Evolutionary conservation across 1,284 basidiomycete genomes (phyloP), one percentile per base, ranked within the genome.

Genomic region (Trametes hirsuta): DNA sequence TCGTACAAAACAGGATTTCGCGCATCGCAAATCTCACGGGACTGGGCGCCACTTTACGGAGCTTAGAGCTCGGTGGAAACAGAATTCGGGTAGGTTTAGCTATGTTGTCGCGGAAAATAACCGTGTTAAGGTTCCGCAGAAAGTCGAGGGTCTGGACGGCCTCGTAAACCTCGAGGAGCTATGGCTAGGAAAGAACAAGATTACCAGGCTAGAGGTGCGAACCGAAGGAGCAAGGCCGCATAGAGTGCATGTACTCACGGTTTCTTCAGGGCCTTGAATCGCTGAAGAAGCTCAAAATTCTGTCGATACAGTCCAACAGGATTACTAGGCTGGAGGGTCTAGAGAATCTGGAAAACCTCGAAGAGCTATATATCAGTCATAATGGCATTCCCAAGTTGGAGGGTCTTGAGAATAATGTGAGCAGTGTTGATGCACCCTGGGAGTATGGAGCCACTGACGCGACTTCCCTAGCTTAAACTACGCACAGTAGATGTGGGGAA

Each of bases 181-280:
- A 1, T 99, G 97, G 95, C 77, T 98, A 4, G 97, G 97, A 10
- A 99, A 99, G 81, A 99, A 99, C 76, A 98, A 98, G 78, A 94
- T 99, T 63, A 77, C 89, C 4, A 88, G 86, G 72, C 81, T 99
- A 1, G 90, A 97, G 80, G 94, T 91, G 61, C 39, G 57, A n/a
- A 22, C 64, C 15, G 25, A 40, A 21, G 40, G 21, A 47, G 1
- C 15, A 18, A 25, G 12, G 22, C 50, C 35, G 41, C 12, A 53
- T 12, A 12, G 41, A 47, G 21, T 8, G 51, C 54, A 6, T n/a
- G 40, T 37, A 35, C 42, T 69, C 36, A 55, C 62, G 62, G 39
- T 61, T 44, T 6, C 18, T 15, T 45, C 40, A 84, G 83, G 82
- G 87, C 64, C 77, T 98, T 37, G 78, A 77, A 34, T 79, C 77